Evolutionary conservation across 768 basidiomycete species (phyloP).

Genomic region (Lactarius hengduanensis): DNA sequence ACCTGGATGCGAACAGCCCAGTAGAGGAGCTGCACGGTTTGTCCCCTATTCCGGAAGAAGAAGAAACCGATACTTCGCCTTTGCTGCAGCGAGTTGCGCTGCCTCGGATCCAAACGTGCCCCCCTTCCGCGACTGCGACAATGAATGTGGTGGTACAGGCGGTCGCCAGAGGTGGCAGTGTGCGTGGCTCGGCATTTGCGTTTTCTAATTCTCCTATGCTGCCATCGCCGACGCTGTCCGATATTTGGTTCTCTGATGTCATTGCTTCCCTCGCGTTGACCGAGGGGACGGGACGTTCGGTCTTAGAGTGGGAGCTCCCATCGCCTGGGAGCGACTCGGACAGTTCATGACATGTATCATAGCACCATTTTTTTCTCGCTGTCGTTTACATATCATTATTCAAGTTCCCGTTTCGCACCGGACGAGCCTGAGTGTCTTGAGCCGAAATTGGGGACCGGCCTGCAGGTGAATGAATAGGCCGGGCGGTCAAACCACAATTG

Average conservation of each 20-base stretch:
- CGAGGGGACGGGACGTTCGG: slow-evolving; percentile 7
- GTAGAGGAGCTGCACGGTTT: slow-evolving; percentile 1
- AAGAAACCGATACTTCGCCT: slow-evolving; percentile 4
- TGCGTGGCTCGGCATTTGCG: neutral
- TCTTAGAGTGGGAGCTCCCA: slow-evolving; percentile 26
- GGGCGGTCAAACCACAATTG: neutral
- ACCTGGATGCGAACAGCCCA: neutral
- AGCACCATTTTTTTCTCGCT: neutral
- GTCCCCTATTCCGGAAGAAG: slow-evolving; percentile 20
- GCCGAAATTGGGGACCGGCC: neutral
- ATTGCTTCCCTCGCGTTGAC: slow-evolving; percentile 14
- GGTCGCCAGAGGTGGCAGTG: neutral
- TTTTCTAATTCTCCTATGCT: slow-evolving; percentile 15
- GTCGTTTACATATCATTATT: slow-evolving; percentile 24
- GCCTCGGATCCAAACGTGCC: slow-evolving; percentile 17
- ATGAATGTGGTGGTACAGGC: neutral
- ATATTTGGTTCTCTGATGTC: slow-evolving; percentile 25
- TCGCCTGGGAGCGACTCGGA: slow-evolving; percentile 20
- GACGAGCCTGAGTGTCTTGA: neutral
- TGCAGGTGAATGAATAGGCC: neutral
- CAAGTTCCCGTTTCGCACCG: neutral
- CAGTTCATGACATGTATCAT: slow-evolving; percentile 5
- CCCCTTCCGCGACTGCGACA: neutral
- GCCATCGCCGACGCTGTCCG: slow-evolving; percentile 24
- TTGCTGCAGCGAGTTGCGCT: neutral